These are phyloP conservation scores for Hibiscus trionum DNA, from an alignment of 345 rosid genomes.

Conservation along the genomic window DNA sequence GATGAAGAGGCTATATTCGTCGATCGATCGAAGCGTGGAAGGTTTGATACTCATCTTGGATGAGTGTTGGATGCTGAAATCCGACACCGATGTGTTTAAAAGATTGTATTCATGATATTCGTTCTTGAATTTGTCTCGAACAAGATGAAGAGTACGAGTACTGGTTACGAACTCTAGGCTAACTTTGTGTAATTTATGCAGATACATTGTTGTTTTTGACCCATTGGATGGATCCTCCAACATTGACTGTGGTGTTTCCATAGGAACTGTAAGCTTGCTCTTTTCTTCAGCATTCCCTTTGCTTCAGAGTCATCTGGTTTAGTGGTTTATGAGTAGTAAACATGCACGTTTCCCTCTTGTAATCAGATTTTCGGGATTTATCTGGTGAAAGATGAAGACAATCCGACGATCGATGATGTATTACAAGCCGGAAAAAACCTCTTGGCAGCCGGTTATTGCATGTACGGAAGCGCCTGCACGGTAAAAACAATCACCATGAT, in stretches of 20 bases:
- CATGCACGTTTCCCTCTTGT: conserved; percentile 9
- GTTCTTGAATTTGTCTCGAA: not conserved
- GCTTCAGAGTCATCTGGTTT: not conserved
- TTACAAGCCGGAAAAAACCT: conserved; percentile 60
- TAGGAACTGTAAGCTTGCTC: conserved; percentile 49
- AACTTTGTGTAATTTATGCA: conserved; percentile 14
- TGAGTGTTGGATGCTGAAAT: not conserved
- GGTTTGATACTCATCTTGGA: conserved; percentile 14
- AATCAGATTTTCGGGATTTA: conserved; percentile 69
- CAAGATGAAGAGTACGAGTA: not conserved
- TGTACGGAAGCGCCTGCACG: conserved; percentile 81
- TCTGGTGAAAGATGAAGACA: conserved; percentile 38
- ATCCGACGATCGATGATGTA: conserved; percentile 50
- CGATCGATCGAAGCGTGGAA: conserved; percentile 51
- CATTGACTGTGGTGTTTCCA: conserved; percentile 73
- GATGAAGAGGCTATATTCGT: conserved; percentile 65
- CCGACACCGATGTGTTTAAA: not conserved
- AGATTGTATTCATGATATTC: no score
- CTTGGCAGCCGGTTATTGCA: conserved; percentile 74
- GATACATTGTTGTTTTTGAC: conserved; percentile 67
- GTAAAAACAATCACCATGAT: conserved; percentile 20
- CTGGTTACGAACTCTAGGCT: not conserved
- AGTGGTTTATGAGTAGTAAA: not conserved
- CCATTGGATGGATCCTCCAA: conserved; percentile 81
- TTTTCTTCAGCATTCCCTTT: not conserved